Base-by-base conservation (phyloP, 495 filamentous ascomycete species). In the Chaetomium tenue region DNA sequence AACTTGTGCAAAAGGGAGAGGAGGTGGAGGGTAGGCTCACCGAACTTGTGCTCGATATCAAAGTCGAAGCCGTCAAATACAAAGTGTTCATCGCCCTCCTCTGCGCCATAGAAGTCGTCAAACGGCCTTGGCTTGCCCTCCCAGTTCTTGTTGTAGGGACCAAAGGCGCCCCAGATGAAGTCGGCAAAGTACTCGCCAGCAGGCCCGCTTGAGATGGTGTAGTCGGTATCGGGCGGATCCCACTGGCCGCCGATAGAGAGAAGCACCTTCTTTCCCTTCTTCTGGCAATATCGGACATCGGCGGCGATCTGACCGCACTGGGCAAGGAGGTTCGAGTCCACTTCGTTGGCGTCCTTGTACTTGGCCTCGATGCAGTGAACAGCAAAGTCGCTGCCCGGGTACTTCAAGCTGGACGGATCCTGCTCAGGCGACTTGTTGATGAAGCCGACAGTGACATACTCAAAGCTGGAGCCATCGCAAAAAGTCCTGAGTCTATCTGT, bases 1-100 rank as follows among this genome's bases (percentile, higher is more conserved):
- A 6, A 22, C 20, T 28, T 54, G 30, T 9, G 22, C 0, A 30
- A 8, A 25, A 30, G 6, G 28, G 28, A 6, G 28, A 6, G 56
- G 20, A 79, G 71, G 26, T n/a, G n/a, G n/a, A n/a, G 71, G 64
- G 51, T 7, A 52, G 40, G 15, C 68, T 60, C 30, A 63, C 65
- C 51, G 57, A 78, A 78, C 57, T 74, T 71, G 16, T 54, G 25
- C 71, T 89, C 86, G 55, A 88, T 84, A 63, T 89, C 86, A 44
- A 89, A 85, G 65, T 91, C 88, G 67, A 90, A 90, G 5, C 88
- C 88, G 71, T 91, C 88, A 25, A 90, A 64, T 3, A 55, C 57
- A 39, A 68, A 68, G 53, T 61, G 58, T 26, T 62, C 58, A 4
- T 64, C 66, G 11, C 46, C 69, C 12, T 23, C 23, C 42, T 81